phyloP scores from a whole-genome alignment of 345 rosid species.

The Salix purpurea region DNA sequence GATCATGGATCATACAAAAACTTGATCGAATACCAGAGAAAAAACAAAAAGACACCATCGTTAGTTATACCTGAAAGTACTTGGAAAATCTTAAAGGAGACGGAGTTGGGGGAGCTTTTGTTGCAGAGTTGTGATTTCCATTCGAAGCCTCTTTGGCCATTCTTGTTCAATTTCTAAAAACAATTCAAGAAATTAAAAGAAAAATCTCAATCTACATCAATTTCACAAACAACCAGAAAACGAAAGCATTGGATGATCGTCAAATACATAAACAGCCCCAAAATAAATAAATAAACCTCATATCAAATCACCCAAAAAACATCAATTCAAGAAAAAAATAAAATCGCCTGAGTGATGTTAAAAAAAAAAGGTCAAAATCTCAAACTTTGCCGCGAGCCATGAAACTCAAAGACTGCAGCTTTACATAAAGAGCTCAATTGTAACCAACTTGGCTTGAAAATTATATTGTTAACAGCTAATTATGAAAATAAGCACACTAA shows the following conservation, averaged over 20 bases:
- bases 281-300: neutral
- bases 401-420: constrained; percentile 7
- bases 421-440: constrained; percentile 24
- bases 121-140: constrained; percentile 39
- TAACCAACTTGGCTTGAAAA: neutral
- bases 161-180: constrained; percentile 14
- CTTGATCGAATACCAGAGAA: neutral
- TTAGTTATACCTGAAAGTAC: constrained; percentile 52
- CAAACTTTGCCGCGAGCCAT: neutral
- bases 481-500: neutral
- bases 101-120: constrained; percentile 61
- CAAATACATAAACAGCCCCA: neutral
- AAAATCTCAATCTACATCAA: constrained; percentile 10
- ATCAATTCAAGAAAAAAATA: neutral
- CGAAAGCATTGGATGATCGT: neutral
- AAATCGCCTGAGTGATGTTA: neutral
- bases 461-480: neutral
- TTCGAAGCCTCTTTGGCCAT: constrained; percentile 49
- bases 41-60: neutral
- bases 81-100: constrained; percentile 73
- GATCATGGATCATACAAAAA: neutral
- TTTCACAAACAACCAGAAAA: constrained; percentile 1
- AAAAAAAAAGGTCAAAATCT: neutral
- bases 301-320: neutral
- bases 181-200: neutral